Base-by-base conservation (phyloP, 371 early-diverging fungal species). In the Parasitella parasitica region DNA sequence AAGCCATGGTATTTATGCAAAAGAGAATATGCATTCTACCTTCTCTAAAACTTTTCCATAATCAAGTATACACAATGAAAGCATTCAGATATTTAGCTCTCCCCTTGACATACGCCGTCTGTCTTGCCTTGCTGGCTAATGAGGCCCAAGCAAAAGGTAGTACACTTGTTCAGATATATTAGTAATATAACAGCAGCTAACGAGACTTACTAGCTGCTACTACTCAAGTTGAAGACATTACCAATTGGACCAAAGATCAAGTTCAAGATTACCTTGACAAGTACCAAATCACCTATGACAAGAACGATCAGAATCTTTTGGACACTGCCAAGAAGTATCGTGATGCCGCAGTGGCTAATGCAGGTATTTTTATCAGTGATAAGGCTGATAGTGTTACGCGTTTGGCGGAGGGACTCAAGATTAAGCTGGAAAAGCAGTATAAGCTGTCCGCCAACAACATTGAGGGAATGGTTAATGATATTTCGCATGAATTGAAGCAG, bases 291-390 rank as follows among this genome's bases (percentile, higher is more conserved):
- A 43, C 59, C 5, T 73, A 72, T 56, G 64, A 75, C 38, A 70
- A 74, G 35, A 61, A 72, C 12, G 66, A 73, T 13, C 32, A 59
- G 20, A 43, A 28, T 6, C 55, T 76, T 12, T 37, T 66, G 20
- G 61, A 71, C 9, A 77, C 74, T 9, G 75, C 69, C 26, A 64
- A 69, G 48, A 62, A 63, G 35, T 80, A 80, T 39, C 74, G 67
- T 20, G 67, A 77, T 28, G 64, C 74, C 13, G 81, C 75, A 9
- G 59, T 58, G 12, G 58, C 48, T 16, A 77, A 70, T 50, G 66
- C 73, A 2, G 63, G 69, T 11, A 51, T 62, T 7, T 80, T 77
- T 59, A 32, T 69, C 18, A 48, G 51, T 26, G 57, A 69, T 32
- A 41, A 59, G 13, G 63, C 73, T 9, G 52, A 63, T 54, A 67